Evolutionary conservation across 1,139 yeast genomes (phyloP).

Genomic region (Suhomyces chickasaworum): DNA sequence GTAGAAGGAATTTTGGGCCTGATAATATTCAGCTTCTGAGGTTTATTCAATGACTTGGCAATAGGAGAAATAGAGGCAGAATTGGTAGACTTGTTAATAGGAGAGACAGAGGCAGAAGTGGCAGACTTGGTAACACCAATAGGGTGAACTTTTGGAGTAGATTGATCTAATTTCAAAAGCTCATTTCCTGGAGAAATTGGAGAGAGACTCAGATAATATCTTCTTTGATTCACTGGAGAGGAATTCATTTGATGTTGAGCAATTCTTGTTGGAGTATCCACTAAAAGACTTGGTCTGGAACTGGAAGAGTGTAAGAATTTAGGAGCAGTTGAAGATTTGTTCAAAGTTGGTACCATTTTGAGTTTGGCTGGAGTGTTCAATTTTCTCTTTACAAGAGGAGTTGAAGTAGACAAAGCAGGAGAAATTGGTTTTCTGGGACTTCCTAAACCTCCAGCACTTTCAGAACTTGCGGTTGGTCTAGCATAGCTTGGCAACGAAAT

Average conservation of each 20-base stretch:
- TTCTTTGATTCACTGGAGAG: conserved; percentile 10
- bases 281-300: background rate
- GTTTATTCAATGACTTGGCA: background rate
- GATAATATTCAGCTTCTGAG: background rate
- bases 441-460: no score
- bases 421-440: conserved; percentile 15
- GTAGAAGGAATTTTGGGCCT: conserved; percentile 6
- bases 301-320: conserved; percentile 5
- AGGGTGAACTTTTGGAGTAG: conserved; percentile 6
- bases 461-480: conserved; percentile 32
- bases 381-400: conserved; percentile 10
- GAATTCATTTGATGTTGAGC: conserved; percentile 9
- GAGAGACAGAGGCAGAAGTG: background rate
- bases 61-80: background rate
- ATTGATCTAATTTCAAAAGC: conserved; percentile 1
- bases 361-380: conserved; percentile 15
- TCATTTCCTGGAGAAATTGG: conserved; percentile 1
- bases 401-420: conserved; percentile 7
- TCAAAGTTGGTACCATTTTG: conserved; percentile 13
- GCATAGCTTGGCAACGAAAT: conserved; percentile 31
- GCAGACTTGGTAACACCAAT: background rate
- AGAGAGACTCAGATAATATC: background rate
- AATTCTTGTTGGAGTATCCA: conserved; percentile 10
- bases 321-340: conserved; percentile 9
- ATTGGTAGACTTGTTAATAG: background rate